These are phyloP conservation scores for Fusarium sp. DNA, from an alignment of 2,329 filamentous ascomycete species.

Conservation along the genomic window DNA sequence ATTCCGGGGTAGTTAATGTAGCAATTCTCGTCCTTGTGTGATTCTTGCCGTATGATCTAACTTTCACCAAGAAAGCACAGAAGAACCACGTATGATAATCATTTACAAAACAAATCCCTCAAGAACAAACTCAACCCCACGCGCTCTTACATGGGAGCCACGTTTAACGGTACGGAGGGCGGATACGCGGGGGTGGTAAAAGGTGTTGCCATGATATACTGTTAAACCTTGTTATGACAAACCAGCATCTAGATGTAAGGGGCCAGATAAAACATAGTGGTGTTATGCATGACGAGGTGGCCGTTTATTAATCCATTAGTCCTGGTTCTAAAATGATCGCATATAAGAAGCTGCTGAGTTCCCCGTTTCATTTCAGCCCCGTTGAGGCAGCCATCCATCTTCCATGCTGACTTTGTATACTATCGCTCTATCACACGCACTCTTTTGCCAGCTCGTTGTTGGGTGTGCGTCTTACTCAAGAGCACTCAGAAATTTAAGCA, in stretches of 20 bases:
- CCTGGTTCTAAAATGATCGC: neutral
- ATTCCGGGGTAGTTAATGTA: neutral
- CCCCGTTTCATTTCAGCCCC: neutral
- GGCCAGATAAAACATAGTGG: neutral
- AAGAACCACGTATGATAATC: neutral
- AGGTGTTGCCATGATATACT: constrained; percentile 10
- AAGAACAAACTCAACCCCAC: constrained; percentile 8
- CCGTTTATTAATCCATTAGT: neutral
- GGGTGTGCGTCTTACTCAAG: neutral
- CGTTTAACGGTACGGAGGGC: neutral
- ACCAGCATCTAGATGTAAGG: constrained; percentile 2
- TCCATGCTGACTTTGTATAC: neutral
- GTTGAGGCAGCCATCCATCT: neutral
- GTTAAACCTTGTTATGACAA: constrained; percentile 15
- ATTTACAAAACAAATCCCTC: too few species aligned
- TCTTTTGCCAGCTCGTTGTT: neutral
- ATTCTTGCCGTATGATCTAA: neutral
- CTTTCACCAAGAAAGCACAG: neutral
- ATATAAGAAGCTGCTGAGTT: neutral
- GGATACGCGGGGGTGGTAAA: constrained; percentile 14
- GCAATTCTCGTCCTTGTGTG: neutral
- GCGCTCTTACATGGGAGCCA: constrained; percentile 14
- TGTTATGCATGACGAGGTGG: constrained; percentile 5
- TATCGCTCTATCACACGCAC: neutral
- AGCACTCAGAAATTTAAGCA: neutral